Conservation (phyloP, 768 basidiomycete species). For the Pleurotus tuoliensis region DNA sequence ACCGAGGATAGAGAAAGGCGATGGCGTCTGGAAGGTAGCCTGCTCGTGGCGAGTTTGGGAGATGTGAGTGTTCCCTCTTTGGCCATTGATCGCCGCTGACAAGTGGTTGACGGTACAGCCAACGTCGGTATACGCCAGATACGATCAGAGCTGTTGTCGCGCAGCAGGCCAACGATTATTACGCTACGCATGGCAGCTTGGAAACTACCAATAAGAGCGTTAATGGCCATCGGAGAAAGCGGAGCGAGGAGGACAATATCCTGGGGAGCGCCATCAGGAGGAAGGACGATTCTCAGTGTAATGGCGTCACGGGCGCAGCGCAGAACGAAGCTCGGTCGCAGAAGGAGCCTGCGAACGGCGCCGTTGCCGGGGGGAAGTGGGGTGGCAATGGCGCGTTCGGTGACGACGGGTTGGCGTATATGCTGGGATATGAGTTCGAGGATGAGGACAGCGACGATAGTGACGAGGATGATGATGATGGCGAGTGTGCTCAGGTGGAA, state of each 20-base stretch:
- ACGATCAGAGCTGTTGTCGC: slow-evolving; percentile 12
- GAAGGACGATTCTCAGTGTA: background rate
- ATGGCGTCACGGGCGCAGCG: background rate
- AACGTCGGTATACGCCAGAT: slow-evolving; percentile 10
- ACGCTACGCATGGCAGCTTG: background rate
- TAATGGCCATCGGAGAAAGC: background rate
- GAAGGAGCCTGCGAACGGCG: background rate
- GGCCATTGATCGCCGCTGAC: too few relatives aligned
- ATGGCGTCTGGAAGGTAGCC: slow-evolving; percentile 5
- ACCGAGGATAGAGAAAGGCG: slow-evolving; percentile 6
- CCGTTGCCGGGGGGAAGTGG: background rate
- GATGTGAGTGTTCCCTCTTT: background rate
- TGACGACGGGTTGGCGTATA: slow-evolving; percentile 3
- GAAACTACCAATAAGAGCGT: background rate
- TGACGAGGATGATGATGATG: slow-evolving; percentile 8
- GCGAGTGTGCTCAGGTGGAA: background rate
- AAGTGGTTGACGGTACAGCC: background rate
- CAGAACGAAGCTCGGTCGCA: background rate
- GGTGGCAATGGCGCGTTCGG: background rate
- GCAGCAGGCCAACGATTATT: slow-evolving; percentile 10
- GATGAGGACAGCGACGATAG: slow-evolving; percentile 6
- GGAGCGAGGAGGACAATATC: background rate
- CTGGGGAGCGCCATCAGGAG: background rate
- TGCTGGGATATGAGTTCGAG: background rate
- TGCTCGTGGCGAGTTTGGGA: slow-evolving; percentile 3